These are phyloP conservation scores for Teratosphaeria gauchensis DNA, from an alignment of 2,329 filamentous ascomycete species.

Conservation along the genomic window DNA sequence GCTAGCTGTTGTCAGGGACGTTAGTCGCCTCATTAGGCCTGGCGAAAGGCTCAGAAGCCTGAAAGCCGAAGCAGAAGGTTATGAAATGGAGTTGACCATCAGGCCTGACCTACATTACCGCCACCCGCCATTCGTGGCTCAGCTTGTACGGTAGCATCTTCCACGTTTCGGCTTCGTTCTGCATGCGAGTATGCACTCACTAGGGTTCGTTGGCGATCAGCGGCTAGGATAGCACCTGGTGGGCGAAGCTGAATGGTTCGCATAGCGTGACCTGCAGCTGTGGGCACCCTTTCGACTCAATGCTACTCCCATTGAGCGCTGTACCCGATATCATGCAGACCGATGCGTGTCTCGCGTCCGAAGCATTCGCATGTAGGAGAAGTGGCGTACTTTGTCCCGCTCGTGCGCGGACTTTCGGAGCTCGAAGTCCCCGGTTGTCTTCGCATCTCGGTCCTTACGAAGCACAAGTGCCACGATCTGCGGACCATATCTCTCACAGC, in stretches of 20 bases:
- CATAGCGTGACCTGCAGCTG: not conserved
- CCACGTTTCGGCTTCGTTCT: not conserved
- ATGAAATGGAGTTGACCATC: not conserved
- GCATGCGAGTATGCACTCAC: not conserved
- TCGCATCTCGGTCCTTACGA: not conserved
- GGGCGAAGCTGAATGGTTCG: not conserved
- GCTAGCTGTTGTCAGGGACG: not conserved
- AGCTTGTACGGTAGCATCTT: not conserved
- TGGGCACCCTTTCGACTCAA: not conserved
- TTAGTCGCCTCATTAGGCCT: not conserved
- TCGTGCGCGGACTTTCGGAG: not conserved
- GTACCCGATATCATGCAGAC: not conserved
- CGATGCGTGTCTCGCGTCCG: not conserved
- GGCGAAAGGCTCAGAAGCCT: not conserved
- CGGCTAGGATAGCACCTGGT: not conserved
- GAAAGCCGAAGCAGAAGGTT: not conserved
- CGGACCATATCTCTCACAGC: not conserved
- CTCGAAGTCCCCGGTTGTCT: not conserved
- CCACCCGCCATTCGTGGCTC: not conserved
- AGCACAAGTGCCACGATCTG: not conserved
- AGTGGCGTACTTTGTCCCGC: too few species aligned
- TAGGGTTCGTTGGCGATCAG: not conserved
- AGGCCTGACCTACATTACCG: not conserved
- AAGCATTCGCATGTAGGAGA: not conserved
- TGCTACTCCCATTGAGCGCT: not conserved